phyloP scores from a whole-genome alignment of 108 stramenopile genomes.

The Cyclostephanos invisitatus region DNA sequence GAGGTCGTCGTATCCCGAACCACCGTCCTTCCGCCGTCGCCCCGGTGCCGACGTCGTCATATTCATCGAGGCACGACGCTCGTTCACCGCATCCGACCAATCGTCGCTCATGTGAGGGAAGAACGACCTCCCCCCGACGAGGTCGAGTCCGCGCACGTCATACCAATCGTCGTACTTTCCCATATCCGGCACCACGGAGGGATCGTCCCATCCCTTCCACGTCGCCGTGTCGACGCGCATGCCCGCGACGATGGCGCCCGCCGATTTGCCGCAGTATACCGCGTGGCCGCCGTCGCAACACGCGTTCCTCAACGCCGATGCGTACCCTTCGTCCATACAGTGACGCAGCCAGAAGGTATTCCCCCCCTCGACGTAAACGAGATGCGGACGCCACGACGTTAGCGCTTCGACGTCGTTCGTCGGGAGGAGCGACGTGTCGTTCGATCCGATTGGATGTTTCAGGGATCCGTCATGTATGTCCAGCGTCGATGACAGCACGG shows the following conservation, averaged over 20 bases:
- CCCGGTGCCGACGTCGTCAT: background rate
- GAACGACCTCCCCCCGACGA: conserved; percentile 59
- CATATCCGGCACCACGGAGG: conserved; percentile 69
- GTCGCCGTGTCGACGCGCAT: conserved; percentile 69
- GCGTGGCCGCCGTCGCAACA: conserved; percentile 33
- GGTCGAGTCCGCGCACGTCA: conserved; percentile 50
- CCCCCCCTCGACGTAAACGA: conserved; percentile 87
- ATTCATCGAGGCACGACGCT: conserved; percentile 24
- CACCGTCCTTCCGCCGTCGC: background rate
- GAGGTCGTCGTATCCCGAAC: background rate
- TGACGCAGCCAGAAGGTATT: conserved; percentile 92
- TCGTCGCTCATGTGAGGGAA: conserved; percentile 83
- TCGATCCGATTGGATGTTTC: conserved; percentile 61
- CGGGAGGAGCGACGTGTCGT: conserved; percentile 45
- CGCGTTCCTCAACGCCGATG: conserved; percentile 38
- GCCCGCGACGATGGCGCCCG: conserved; percentile 84
- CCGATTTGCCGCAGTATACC: conserved; percentile 83
- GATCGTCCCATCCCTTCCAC: conserved; percentile 91
- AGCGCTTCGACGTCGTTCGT: conserved; percentile 55
- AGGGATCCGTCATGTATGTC: conserved; percentile 81
- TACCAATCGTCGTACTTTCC: conserved; percentile 72
- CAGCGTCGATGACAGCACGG: conserved; percentile 53
- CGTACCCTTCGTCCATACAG: conserved; percentile 72
- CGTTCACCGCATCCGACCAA: conserved; percentile 64
- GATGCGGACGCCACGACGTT: conserved; percentile 67